Base-by-base conservation (phyloP, 2,329 filamentous ascomycete species). In the Fusarium sp. region DNA sequence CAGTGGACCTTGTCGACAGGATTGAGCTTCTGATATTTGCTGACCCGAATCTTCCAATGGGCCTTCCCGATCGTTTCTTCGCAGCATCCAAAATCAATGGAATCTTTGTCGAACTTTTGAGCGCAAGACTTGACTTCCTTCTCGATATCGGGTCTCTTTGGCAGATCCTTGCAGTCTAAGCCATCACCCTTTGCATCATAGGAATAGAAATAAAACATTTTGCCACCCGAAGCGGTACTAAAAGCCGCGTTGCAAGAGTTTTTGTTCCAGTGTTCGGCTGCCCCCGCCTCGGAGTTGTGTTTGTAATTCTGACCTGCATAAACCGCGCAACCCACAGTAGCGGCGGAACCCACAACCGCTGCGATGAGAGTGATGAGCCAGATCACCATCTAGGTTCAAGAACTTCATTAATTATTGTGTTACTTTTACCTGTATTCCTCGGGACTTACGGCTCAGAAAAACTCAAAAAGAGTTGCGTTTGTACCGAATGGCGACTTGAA, bases 11-110 rank as follows among this genome's bases (percentile, higher is more conserved):
- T 18, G 9, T 2, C 16, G 32, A 38, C 0, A 38, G 32, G 32
- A 2, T 38, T 1, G 1, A 6, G 32, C 32, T 18, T 6, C 6
- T 3, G 4, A 4, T 38, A 5, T 0, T 2, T 34, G 16, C 16
- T 38, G 18, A 38, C 6, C 9, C 18, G 34, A 38, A 38, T 38
- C 2, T 38, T 0, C 34, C 34, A 38, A 38, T 38, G 0, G 34
- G 0, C 34, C 18, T n/a, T 7, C 18, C 9, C 18, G 1, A n/a
- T 11, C 9, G 16, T 38, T 38, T 4, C 7, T 2, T 38, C 9
- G 18, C 34, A 4, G 34, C 34, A 38, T 16, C 10, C 34, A 29
- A 3, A 5, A 29, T 1, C 27, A 29, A 12, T 11, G 11, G 11
- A 6, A 29, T 12, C 11, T 24, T 24, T 24, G 24, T 6, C 5